phyloP scores from a whole-genome alignment of 2,329 filamentous ascomycete species.

The Fusarium sp. region DNA sequence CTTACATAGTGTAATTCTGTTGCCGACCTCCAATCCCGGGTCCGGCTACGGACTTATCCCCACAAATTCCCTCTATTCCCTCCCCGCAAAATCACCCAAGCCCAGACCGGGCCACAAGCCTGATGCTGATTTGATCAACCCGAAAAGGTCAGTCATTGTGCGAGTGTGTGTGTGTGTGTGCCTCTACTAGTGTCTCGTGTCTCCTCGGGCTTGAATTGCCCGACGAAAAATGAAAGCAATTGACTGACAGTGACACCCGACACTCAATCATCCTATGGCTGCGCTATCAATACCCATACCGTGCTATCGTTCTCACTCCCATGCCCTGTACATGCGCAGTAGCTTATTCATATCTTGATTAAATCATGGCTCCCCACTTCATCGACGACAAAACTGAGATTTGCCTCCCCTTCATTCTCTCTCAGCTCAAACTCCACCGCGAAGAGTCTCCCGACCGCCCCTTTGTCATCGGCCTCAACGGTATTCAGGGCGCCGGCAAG shows the following conservation, averaged over 20 bases:
- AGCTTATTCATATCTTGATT: slow-evolving; percentile 10
- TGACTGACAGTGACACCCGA: slow-evolving; percentile 13
- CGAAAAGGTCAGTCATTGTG: slow-evolving; percentile 12
- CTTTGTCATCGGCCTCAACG: slow-evolving; percentile 87
- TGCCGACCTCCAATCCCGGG: slow-evolving; percentile 36
- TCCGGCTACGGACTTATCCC: slow-evolving; percentile 31
- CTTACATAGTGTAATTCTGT: background rate
- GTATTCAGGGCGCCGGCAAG: slow-evolving; percentile 92
- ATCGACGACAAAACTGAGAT: slow-evolving; percentile 82
- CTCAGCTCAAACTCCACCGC: slow-evolving; percentile 64
- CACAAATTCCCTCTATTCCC: slow-evolving; percentile 29
- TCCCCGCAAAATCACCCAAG: slow-evolving; percentile 34
- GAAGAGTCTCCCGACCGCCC: slow-evolving; percentile 60
- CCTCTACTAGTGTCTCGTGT: slow-evolving; percentile 13
- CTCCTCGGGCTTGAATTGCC: slow-evolving; percentile 33
- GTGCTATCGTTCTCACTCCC: slow-evolving; percentile 11
- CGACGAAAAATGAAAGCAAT: slow-evolving; percentile 28
- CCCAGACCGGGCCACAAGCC: slow-evolving; percentile 25
- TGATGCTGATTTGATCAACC: slow-evolving; percentile 17
- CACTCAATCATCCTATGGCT: slow-evolving; percentile 28
- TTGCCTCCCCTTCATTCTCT: slow-evolving; percentile 80
- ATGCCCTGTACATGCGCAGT: slow-evolving; percentile 13
- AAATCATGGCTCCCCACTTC: slow-evolving; percentile 55
- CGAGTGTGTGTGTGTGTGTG: background rate
- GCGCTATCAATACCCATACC: slow-evolving; percentile 3